Conservation (phyloP, 2,329 filamentous ascomycete genomes). For the Monosporascus sp. region DNA sequence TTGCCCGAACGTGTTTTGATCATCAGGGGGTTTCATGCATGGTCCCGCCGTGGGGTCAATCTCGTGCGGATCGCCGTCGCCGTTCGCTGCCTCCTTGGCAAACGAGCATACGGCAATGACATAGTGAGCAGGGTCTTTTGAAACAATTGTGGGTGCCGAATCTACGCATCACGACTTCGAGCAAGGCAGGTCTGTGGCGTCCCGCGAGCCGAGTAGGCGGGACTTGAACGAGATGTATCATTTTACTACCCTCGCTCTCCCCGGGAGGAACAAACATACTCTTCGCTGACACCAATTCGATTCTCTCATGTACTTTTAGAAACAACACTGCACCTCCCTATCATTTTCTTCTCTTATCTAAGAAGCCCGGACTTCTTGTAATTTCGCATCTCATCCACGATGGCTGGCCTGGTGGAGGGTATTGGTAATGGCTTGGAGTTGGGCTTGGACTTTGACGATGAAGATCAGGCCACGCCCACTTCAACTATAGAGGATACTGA, state of each 20-base stretch:
- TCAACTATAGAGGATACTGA: conserved; percentile 1
- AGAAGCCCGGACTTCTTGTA: conserved; percentile 6
- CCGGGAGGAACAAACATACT: background rate
- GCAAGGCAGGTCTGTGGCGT: background rate
- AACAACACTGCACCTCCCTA: background rate
- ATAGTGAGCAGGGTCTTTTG: background rate
- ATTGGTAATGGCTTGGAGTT: conserved; percentile 18
- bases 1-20: background rate
- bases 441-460: conserved; percentile 8
- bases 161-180: background rate
- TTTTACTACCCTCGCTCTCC: background rate
- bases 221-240: background rate
- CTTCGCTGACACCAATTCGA: background rate
- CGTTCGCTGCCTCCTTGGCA: background rate
- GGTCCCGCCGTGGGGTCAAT: background rate
- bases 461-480: conserved; percentile 1
- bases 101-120: background rate
- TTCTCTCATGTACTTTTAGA: background rate
- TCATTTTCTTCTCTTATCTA: background rate
- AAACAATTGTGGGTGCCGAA: background rate
- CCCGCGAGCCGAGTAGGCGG: too few species aligned
- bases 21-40: background rate
- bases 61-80: background rate
- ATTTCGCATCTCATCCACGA: conserved; percentile 12
- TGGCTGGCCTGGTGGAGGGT: conserved; percentile 23